A percentile compares a stretch with the other conserved stretches of the same genome.
These are phyloP conservation scores for Plasmodium coatneyi DNA, from an alignment of 169 alveolate species.

Conservation along the genomic window DNA sequence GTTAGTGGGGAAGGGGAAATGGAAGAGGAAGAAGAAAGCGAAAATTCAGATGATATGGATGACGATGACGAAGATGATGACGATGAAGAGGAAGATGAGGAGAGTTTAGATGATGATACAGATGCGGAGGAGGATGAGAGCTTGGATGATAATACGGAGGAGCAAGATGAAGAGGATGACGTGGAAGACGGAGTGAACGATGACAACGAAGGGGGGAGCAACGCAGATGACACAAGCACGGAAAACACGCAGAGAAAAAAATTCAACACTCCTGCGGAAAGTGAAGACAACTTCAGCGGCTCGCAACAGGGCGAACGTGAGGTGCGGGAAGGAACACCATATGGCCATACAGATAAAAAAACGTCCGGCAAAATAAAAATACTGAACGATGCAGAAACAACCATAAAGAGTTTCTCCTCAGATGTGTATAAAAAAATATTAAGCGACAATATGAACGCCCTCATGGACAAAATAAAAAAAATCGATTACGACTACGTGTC, in stretches of 20 bases:
- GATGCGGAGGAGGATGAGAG: neutral
- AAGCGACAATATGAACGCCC: constrained; percentile 30
- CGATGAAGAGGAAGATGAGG: neutral
- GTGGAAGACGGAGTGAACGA: neutral
- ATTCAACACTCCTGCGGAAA: neutral
- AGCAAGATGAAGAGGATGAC: neutral
- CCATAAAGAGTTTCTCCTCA: constrained; percentile 33
- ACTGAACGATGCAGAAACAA: constrained; percentile 17
- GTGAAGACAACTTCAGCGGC: neutral
- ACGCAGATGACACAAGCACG: constrained; percentile 3
- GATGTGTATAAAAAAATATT: constrained; percentile 21
- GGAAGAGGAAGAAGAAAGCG: neutral
- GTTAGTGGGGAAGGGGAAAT: neutral
- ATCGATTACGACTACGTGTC: constrained; percentile 63
- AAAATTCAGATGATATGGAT: neutral
- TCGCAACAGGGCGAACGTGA: neutral
- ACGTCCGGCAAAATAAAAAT: neutral
- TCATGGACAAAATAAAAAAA: constrained; percentile 36
- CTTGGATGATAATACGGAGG: neutral
- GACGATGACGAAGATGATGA: neutral
- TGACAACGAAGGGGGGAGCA: no score
- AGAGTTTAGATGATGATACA: neutral
- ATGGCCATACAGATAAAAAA: neutral
- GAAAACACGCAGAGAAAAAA: neutral
- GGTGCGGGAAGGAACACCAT: neutral